Base-by-base conservation (phyloP, 192 early-diverging fungal species). In the Pilobolus umbonatus region DNA sequence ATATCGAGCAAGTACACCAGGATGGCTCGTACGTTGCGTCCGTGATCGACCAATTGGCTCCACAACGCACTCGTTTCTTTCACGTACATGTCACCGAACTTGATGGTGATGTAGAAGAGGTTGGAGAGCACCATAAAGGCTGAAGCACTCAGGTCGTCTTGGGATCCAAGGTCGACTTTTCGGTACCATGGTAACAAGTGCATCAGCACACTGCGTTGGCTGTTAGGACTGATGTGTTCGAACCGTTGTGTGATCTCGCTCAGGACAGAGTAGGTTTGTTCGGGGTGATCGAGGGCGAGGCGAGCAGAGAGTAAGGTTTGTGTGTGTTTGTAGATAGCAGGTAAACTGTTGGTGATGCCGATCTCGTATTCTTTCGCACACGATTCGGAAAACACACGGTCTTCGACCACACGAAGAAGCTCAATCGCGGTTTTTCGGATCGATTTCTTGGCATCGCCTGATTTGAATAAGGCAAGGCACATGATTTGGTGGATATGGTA, bases 121-220 rank as follows among this genome's bases (percentile, higher is more conserved):
- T 91, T 89, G 9, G 80, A 84, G 15, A 93, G 67, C 8, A 94
- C 68, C 38, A 78, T 81, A 59, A 67, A 79, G 1, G 75, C 79
- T 14, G 76, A 77, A 0, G 63, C 52, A 46, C 63, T 71, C 10
- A 83, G 62, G 45, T 77, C 78, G 14, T 77, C 68, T 32, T 69
- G 71, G 6, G 68, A 65, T 15, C 71, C 68, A 26, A 89, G 64
- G 42, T 91, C 83, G 7, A 92, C 68, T 52, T 91, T 92, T 11
- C 87, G 75, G 10, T 92, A 65, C 91, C 91, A 94, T 2, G 91
- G 91, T 10, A 88, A 64, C 68, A 92, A 79, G 36, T 89, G 86
- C 29, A 68, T 69, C 19, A 94, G 65, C 32, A 92, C 80, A 38
- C 89, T 86, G 26, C 82, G 78, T 35, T 88, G 84, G 32, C 78